Base-by-base conservation (phyloP, 176 grass and related monocot genomes). In the Miscanthus lutarioriparius region DNA sequence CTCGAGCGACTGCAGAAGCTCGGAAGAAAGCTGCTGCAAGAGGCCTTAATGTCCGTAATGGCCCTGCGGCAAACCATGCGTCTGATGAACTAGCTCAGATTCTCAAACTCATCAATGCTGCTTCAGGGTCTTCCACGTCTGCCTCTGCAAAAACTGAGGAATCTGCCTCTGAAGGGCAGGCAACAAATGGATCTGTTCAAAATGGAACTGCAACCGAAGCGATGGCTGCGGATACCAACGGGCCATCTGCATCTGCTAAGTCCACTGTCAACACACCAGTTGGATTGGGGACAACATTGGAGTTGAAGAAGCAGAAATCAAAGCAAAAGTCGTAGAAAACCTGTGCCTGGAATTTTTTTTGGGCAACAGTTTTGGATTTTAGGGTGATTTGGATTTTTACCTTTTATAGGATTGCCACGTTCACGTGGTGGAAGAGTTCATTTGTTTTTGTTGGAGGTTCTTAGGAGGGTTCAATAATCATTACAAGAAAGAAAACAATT, bases 11-110 rank as follows among this genome's bases (percentile, higher is more conserved):
- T 3, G 87, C 91, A 59, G 96, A 94, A 62, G 85, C 80, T 49
- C 93, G 96, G 40, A 95, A 91, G 77, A 94, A 92, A 76, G 96
- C 96, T 79, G 93, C 59, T 67, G 93, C 96, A 70, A 88, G 90
- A 75, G 96, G 96, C 9, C 84, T 95, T 63, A 87, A 73, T 59
- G 65, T 94, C 40, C 96, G 93, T 22, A 91, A 83, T 48, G 94
- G 89, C 19, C 72, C 75, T 80, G 67, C 65, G 48, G 48, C 28
- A 6, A 85, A 86, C 27, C 72, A 45, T 35, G 49, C 51, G n/a
- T 39, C 85, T 30, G 80, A 73, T 49, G 85, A 80, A 62, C 58
- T 90, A 26, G 80, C 84, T 43, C 87, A 99, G 49, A 80, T 96
- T 49, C 87, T 99, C 75, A 93, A 86, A 71, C 83, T 89, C 41